Conservation (phyloP, 306 rosid species). For the Trichosanthes cucumerina region DNA sequence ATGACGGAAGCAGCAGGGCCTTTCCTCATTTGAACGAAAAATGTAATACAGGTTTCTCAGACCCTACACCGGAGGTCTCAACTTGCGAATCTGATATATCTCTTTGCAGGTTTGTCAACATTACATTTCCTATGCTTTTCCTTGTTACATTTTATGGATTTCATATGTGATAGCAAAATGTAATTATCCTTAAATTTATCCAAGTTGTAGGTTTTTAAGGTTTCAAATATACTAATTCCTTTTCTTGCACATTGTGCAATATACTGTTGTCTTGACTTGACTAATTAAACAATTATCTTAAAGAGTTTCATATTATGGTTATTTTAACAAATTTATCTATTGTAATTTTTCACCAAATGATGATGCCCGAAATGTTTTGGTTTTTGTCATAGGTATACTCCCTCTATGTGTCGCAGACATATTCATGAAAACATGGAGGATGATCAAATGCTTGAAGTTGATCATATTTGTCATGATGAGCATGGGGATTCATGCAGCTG, state of each 20-base stretch:
- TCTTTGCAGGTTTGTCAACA: conserved; percentile 48
- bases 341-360: neutral
- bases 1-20: conserved; percentile 26
- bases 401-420: conserved; percentile 37
- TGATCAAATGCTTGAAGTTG: conserved; percentile 32
- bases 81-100: conserved; percentile 43
- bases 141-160: neutral
- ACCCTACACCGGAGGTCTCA: conserved; percentile 38
- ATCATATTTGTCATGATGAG: conserved; percentile 49
- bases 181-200: neutral
- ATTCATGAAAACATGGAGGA: conserved; percentile 34
- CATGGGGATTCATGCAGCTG: conserved; percentile 59
- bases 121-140: conserved; percentile 13
- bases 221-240: neutral
- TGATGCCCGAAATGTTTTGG: neutral
- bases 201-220: neutral
- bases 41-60: conserved; percentile 27
- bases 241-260: neutral
- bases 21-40: conserved; percentile 29
- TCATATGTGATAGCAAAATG: neutral
- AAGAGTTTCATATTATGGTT: neutral
- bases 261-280: neutral
- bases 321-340: neutral
- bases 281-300: neutral
- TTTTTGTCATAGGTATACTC: conserved; percentile 14